A percentile compares a stretch with the other conserved stretches of the same genome.
These are phyloP conservation scores for Penicillium desertorum DNA, from an alignment of 495 filamentous ascomycete genomes.

Conservation along the genomic window DNA sequence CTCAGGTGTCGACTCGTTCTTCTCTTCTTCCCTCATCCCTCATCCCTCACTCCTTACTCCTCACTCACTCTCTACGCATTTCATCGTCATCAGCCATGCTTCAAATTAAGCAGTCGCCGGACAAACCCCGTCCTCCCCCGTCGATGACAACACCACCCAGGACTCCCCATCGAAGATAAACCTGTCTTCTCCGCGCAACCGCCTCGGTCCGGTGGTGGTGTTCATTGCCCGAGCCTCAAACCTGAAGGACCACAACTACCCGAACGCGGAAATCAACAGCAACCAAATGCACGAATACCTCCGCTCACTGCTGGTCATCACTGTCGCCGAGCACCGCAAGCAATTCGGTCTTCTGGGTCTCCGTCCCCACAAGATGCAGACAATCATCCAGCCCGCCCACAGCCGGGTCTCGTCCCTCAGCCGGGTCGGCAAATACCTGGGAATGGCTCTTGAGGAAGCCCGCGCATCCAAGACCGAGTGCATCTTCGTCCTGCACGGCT, in stretches of 20 bases:
- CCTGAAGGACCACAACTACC: slow-evolving; percentile 2
- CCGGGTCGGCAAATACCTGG: not conserved
- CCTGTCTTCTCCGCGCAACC: too few relatives aligned
- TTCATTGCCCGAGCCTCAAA: slow-evolving; percentile 8
- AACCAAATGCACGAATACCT: slow-evolving; percentile 10
- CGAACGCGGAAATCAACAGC: not conserved
- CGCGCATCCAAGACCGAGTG: not conserved
- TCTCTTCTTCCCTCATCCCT: not conserved
- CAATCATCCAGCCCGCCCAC: slow-evolving; percentile 5
- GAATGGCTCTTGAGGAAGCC: not conserved
- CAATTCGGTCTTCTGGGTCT: not conserved
- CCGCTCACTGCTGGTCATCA: slow-evolving; percentile 1
- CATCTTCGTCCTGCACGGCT: slow-evolving; percentile 3
- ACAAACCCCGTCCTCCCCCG: not conserved
- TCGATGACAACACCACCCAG: not conserved
- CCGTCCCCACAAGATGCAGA: slow-evolving; percentile 8
- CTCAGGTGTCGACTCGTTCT: not conserved
- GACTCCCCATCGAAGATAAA: not conserved
- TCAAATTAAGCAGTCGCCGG: not conserved
- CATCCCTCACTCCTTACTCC: too few relatives aligned
- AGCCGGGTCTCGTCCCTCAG: not conserved
- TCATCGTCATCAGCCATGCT: not conserved
- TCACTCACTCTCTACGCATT: not conserved
- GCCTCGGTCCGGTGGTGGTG: slow-evolving; percentile 1
- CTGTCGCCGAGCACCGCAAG: slow-evolving; percentile 7